Base-by-base conservation (phyloP, 192 early-diverging fungal species). In the Entomortierella beljakovae region DNA sequence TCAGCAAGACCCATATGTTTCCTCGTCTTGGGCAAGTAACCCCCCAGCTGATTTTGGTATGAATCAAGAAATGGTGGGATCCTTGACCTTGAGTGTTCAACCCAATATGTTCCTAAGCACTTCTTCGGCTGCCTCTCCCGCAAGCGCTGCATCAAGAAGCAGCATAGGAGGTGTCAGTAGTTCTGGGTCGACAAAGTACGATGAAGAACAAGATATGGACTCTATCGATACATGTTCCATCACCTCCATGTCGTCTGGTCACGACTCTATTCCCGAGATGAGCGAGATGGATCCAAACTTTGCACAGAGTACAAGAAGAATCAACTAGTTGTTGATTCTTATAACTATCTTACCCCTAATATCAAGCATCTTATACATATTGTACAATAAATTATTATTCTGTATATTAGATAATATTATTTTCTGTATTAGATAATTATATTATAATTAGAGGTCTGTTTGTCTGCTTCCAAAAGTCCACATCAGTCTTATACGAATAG, bases 151-250 rank as follows among this genome's bases (percentile, higher is more conserved):
- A 28, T 34, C 48, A 29, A 43, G 42, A 31, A 57, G 8, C 7
- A 54, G 35, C 52, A 57, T 60, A 37, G 57, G 66, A 15, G 66
- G 57, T n/a, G 57, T 57, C 2, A 64, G 57, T 35, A 50, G 56
- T 28, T 37, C 57, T 32, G 46, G 55, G 1, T 79, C 75, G 2
- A 79, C 67, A 20, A 54, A 68, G 16, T 79, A 79, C 22, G 67
- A 79, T 6, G 75, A 79, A 20, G 67, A 79, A 26, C 75, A 79
- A 28, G 75, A 79, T 42, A 79, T 79, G 75, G 67, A 70, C 48
- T 79, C 75, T 42, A 56, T 79, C 16, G 75, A 79, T 23, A 79
- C 75, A 13, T 69, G 67, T 42, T 79, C 75, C 0, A 25, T 79
- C 28, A 65, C 75, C 9, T 79, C 75, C 49, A 70, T 79, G 75